Conservation (phyloP, 2,329 filamentous ascomycete species). For the Fusarium tanahbumbuense region DNA sequence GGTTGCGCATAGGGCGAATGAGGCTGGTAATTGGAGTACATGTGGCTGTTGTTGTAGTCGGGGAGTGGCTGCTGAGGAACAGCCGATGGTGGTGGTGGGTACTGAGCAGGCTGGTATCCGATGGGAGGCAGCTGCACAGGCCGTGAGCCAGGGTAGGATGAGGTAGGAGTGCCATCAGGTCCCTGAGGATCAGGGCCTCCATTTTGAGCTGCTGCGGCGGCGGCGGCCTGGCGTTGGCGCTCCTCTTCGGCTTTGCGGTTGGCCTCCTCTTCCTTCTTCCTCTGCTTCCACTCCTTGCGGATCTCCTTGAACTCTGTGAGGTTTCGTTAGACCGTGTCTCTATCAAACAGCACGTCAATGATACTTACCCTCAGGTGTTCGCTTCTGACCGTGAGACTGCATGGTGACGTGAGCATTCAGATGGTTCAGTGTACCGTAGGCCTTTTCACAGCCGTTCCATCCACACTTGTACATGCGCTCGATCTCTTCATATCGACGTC, state of each 20-base stretch:
- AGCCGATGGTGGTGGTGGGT: constrained; percentile 70
- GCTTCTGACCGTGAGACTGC: constrained; percentile 95
- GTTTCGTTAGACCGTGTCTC: constrained; percentile 40
- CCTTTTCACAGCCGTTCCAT: constrained; percentile 98
- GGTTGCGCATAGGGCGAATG: constrained; percentile 69
- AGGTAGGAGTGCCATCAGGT: constrained; percentile 58
- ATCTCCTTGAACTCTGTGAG: constrained; percentile 96
- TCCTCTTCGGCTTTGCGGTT: constrained; percentile 76
- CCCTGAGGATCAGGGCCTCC: constrained; percentile 61
- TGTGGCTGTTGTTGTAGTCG: constrained; percentile 66
- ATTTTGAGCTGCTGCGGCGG: constrained; percentile 67
- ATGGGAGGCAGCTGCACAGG: constrained; percentile 78
- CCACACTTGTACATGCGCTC: constrained; percentile 99
- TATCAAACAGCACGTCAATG: neutral
- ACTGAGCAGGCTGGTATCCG: constrained; percentile 75
- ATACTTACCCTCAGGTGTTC: constrained; percentile 92
- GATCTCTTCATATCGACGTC: constrained; percentile 95
- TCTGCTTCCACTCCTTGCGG: constrained; percentile 98
- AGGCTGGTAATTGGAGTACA: constrained; percentile 69
- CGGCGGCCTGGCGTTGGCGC: constrained; percentile 68
- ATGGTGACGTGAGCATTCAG: constrained; percentile 98
- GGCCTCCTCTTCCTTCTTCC: constrained; percentile 96
- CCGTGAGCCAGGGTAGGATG: constrained; percentile 68
- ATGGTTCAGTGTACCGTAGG: constrained; percentile 97
- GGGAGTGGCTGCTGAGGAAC: constrained; percentile 64